A percentile compares a stretch with the other conserved stretches of the same genome.
Evolutionary conservation across 306 rosid genomes (phyloP).

Genomic region (Begonia fuchsioides): DNA sequence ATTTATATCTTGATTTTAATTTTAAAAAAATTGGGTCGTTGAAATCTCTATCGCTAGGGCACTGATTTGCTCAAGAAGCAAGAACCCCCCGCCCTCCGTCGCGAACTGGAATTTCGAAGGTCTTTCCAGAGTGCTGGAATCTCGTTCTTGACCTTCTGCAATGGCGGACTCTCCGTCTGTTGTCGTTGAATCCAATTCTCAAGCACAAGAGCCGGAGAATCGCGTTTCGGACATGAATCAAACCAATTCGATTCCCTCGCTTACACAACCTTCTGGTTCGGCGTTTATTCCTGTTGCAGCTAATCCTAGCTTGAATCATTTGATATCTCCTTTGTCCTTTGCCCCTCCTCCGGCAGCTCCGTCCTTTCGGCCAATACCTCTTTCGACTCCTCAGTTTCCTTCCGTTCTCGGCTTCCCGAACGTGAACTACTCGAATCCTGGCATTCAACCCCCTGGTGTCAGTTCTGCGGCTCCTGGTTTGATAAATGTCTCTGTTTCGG

Average conservation of each 20-base stretch:
- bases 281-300: slow-evolving; percentile 18
- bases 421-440: slow-evolving; percentile 34
- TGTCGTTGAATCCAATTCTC: slow-evolving; percentile 32
- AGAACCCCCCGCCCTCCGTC: slow-evolving; percentile 1
- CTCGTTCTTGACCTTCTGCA: slow-evolving; percentile 1
- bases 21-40: too few species aligned
- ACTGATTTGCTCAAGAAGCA: neutral
- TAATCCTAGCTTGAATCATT: slow-evolving; percentile 37
- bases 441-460: slow-evolving; percentile 76
- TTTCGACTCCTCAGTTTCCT: slow-evolving; percentile 46
- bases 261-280: slow-evolving; percentile 13
- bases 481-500: slow-evolving; percentile 12
- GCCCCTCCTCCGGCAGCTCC: slow-evolving; percentile 46
- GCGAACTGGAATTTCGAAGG: neutral
- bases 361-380: slow-evolving; percentile 68
- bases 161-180: slow-evolving; percentile 75
- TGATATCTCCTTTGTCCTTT: slow-evolving; percentile 24
- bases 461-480: slow-evolving; percentile 23
- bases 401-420: slow-evolving; percentile 26
- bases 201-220: slow-evolving; percentile 17
- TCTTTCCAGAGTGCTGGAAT: neutral
- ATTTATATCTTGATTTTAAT: too few species aligned
- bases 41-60: slow-evolving; percentile 16
- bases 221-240: slow-evolving; percentile 20
- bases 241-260: too few species aligned